Evolutionary conservation across 805 yeast genomes (phyloP), one percentile per base, ranked within the genome.

Genomic region (Wickerhamiella allomyrinae): DNA sequence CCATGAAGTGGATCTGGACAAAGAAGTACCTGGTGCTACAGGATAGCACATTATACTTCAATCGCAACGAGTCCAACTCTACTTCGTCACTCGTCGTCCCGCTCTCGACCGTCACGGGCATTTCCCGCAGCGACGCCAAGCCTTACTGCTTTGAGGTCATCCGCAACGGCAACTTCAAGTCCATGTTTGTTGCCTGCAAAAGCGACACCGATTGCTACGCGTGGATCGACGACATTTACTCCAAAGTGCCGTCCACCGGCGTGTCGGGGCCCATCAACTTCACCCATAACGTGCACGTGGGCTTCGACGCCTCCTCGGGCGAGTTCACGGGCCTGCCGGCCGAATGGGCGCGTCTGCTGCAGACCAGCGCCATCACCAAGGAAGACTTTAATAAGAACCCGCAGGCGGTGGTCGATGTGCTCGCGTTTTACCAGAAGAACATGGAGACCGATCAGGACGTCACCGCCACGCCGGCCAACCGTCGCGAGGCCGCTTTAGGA

Each of bases 251-350:
- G 5, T 46, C 59, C 20, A 56, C 61, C 17, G 67, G 67, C 29
- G 95, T 91, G 9, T 86, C 96, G 2, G 78, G 77, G 31, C 99
- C 99, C 7, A 83, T 89, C 14, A 87, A 89, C 59, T 89, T 89
- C 60, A 85, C 94, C 9, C 98, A 93, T 58, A 82, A 79, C 55
- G 95, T 87, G 23, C 97, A 91, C 55, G 97, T 91, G 8, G 95
- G 94, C 20, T 78, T 83, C 39, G 95, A 89, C 59, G 70, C 77
- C 4, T 74, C 72, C 48, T 73, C 85, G 17, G 95, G 95, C 10
- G 80, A 82, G 35, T 89, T 80, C 58, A 84, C 91, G 1, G 97
- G 96, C 2, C 66, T 91, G 34, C 98, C 98, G 0, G 78, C 74
- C 22, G 94, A 85, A 54, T 91, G 98, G 98, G 85, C 85, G 48